Evolutionary conservation across 768 basidiomycete species (phyloP).

Genomic region (Dictyophora rubrovolvata): DNA sequence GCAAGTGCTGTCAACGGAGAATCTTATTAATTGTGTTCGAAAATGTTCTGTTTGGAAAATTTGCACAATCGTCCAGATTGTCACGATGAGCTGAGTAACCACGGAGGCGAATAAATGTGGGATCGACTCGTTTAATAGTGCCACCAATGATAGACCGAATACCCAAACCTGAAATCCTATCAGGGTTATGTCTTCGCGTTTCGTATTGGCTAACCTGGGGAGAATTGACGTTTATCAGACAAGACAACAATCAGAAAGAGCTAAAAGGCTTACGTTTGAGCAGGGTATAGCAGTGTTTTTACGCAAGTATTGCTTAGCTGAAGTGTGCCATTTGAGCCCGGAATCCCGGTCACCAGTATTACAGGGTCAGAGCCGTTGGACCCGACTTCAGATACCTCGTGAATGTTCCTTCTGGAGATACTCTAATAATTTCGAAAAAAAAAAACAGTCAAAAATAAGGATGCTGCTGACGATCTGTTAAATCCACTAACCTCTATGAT

Average conservation of each 20-base stretch:
- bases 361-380: neutral
- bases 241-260: neutral
- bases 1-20: constrained; percentile 61
- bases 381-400: neutral
- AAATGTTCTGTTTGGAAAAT: constrained; percentile 51
- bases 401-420: neutral
- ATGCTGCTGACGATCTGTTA: neutral
- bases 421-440: neutral
- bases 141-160: constrained; percentile 65
- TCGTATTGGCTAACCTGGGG: constrained; percentile 53
- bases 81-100: constrained; percentile 62
- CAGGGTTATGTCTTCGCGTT: constrained; percentile 71
- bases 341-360: neutral
- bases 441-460: neutral
- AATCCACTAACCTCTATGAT: neutral
- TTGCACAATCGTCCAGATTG: constrained; percentile 64
- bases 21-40: constrained; percentile 40
- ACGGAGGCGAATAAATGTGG: constrained; percentile 70
- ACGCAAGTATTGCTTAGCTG: constrained; percentile 42
- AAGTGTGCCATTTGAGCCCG: constrained; percentile 7
- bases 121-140: constrained; percentile 66
- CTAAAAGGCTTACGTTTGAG: constrained; percentile 42
- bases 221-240: constrained; percentile 1
- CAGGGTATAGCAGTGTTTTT: constrained; percentile 58
- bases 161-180: constrained; percentile 76